Conservation (phyloP, 129 eudicot genomes). For the Rutidosis leptorrhynchoides region DNA sequence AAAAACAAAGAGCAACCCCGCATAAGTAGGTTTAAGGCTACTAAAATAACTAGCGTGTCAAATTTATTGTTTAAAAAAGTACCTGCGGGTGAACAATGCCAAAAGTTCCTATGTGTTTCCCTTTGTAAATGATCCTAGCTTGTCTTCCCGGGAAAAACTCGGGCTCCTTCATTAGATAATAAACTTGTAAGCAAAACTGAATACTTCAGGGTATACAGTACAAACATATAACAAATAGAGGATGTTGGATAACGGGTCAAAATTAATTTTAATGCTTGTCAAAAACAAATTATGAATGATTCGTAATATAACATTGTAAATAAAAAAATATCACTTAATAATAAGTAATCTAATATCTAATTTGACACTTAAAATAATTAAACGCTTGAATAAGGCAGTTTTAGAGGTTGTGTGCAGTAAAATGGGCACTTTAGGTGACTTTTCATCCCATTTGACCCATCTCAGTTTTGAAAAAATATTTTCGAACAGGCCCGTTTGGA, state of each 20-base stretch:
- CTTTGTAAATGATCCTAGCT: conserved; percentile 81
- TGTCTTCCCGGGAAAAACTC: conserved; percentile 91
- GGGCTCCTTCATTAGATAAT: conserved; percentile 54
- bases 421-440: background rate
- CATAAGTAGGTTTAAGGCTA: background rate
- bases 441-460: background rate
- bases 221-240: background rate
- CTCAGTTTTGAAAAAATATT: background rate
- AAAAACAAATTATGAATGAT: background rate
- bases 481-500: background rate
- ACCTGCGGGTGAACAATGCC: conserved; percentile 98
- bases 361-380: too few species aligned
- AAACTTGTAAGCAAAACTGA: background rate
- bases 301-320: too few species aligned
- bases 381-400: background rate
- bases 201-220: background rate
- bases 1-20: background rate
- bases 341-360: too few species aligned
- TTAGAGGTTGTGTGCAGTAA: background rate
- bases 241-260: background rate
- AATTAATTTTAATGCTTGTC: background rate
- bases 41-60: conserved; percentile 9
- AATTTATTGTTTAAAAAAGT: conserved; percentile 7
- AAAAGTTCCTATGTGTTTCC: conserved; percentile 72
- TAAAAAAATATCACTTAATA: too few species aligned